Evolutionary conservation across 768 basidiomycete species (phyloP), one percentile per base, ranked within the genome.

Genomic region (Termitomyces sp.): DNA sequence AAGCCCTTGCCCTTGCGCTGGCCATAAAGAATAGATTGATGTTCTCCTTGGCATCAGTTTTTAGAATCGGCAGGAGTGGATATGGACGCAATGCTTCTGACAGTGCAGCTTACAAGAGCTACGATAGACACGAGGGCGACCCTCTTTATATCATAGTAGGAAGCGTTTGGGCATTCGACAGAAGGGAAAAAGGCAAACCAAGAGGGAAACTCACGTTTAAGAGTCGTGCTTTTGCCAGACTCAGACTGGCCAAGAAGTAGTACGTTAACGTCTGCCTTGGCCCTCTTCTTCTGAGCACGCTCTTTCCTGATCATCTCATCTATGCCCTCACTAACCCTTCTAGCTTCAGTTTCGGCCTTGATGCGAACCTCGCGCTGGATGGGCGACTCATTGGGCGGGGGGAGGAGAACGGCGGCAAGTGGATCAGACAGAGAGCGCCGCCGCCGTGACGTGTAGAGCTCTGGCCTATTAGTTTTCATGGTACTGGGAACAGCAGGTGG

Each of bases 201-300:
- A 60, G 45, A 60, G 57, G 48, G 51, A 60, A 55, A 86, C 91
- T 84, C 79, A 92, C 91, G 91, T 78, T 92, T 92, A 67, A 93
- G 79, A 8, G 91, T 91, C 9, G 92, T 94, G 70, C 89, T 91
- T 79, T 93, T 94, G 45, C 91, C 92, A 68, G 89, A 92, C 80
- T 93, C 91, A 63, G 91, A 92, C 81, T 94, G 92, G 56, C 92
- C 92, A 46, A 94, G 84, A 63, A 94, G 80, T 58, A 94, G 78
- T 56, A 94, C 84, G 70, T 87, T 88, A 73, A 93, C 84, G 69
- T 86, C 85, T 65, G 84, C 79, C 64, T 81, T 85, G 43, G 73
- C 71, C 72, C 81, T 86, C 74, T 81, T 86, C 68, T 74, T 76
- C 64, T 88, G 85, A 58, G 79, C 81, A 60, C 81, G 75, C 68